A percentile compares a stretch with the other conserved stretches of the same genome.
Conservation (phyloP, 768 basidiomycete species). For the Tylopilus sp. region DNA sequence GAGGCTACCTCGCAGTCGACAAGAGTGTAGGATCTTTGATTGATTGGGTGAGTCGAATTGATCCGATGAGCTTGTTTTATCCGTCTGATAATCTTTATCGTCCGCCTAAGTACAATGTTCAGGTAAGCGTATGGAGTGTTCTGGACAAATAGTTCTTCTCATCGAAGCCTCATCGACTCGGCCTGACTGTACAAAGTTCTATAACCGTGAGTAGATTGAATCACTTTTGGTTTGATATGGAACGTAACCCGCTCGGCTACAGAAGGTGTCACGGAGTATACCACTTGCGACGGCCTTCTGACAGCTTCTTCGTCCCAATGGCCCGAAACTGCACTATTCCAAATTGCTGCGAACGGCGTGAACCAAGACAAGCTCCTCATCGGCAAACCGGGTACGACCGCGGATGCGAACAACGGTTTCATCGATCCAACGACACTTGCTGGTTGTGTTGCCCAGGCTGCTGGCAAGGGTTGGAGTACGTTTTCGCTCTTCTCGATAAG, state of each 20-base stretch:
- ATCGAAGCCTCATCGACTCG: background rate
- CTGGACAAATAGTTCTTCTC: background rate
- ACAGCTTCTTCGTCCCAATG: conserved; percentile 35
- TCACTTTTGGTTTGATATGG: background rate
- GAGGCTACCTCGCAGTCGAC: conserved; percentile 37
- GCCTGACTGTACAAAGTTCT: background rate
- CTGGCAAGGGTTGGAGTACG: conserved; percentile 59
- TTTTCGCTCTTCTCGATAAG: background rate
- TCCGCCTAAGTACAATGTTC: conserved; percentile 32
- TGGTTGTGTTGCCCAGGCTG: conserved; percentile 40
- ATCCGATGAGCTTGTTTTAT: background rate
- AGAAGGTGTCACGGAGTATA: conserved; percentile 38
- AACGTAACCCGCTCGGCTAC: background rate
- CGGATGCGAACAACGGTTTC: conserved; percentile 40
- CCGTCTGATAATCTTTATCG: background rate
- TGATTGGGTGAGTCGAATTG: conserved; percentile 37
- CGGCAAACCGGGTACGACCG: conserved; percentile 47
- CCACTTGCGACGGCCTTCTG: conserved; percentile 37
- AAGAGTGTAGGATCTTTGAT: conserved; percentile 39
- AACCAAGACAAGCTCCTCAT: conserved; percentile 48
- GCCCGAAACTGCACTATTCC: conserved; percentile 41
- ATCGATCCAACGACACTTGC: conserved; percentile 55
- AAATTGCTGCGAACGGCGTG: conserved; percentile 44
- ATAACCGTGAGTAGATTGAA: background rate
- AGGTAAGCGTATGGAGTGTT: conserved; percentile 23